A percentile compares a stretch with the other conserved stretches of the same genome.
Evolutionary conservation across 106 monocot species (phyloP).

Genomic region (Dioscorea dumetorum): DNA sequence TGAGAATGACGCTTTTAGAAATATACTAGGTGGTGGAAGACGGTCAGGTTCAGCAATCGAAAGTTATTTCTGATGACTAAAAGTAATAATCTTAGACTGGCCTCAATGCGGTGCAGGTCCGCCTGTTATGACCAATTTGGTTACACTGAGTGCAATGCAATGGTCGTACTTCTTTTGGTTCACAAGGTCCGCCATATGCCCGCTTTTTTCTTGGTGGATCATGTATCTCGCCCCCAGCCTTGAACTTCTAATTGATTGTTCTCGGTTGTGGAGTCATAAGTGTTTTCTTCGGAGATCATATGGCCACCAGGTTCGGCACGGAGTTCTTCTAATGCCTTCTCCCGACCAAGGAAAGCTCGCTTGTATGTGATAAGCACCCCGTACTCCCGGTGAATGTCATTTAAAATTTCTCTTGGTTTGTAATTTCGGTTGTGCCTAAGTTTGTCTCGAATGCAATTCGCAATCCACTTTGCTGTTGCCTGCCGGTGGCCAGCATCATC

Average conservation of each 20-base stretch:
- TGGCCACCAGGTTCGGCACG: constrained; percentile 11
- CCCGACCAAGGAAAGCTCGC: constrained; percentile 50
- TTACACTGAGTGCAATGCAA: constrained; percentile 50
- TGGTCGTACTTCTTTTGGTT: constrained; percentile 27
- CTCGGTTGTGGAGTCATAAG: constrained; percentile 10
- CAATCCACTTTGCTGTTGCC: constrained; percentile 55
- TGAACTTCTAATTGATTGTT: constrained; percentile 8
- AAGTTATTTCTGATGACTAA: no score
- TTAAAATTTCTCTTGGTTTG: constrained; percentile 47
- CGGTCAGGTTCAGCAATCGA: no score
- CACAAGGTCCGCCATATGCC: constrained; percentile 1
- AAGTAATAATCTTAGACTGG: not conserved
- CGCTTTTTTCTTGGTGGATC: constrained; percentile 44
- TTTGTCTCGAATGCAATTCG: constrained; percentile 45
- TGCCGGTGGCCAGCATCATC: constrained; percentile 40
- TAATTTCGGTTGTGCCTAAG: constrained; percentile 40
- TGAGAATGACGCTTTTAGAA: no score
- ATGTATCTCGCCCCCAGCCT: constrained; percentile 32
- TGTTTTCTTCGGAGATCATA: not conserved
- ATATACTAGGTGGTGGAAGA: no score
- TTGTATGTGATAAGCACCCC: constrained; percentile 49
- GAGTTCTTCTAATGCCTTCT: constrained; percentile 49
- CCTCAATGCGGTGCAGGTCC: constrained; percentile 10
- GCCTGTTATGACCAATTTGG: constrained; percentile 52
- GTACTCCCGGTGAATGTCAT: constrained; percentile 43